Base-by-base conservation (phyloP, 768 basidiomycete species). In the Boletus vermiculosoides region DNA sequence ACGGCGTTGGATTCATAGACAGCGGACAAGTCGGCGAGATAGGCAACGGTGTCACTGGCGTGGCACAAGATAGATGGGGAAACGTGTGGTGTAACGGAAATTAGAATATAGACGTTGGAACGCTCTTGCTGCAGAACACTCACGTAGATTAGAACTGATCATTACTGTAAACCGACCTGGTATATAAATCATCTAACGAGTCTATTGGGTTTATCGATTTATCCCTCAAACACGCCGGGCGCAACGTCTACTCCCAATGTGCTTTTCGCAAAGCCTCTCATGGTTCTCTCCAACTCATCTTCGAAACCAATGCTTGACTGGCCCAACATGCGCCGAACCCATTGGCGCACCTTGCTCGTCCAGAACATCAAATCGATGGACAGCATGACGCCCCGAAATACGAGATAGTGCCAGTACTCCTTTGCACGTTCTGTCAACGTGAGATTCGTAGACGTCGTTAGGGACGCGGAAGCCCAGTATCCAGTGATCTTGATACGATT, bases 401-500 rank as follows among this genome's bases (percentile, higher is more conserved):
- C 61, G 40, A 86, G 60, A 61, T 91, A 77, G 50, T 82, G 76
- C 70, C 76, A 81, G 64, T 81, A 81, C 66, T 87, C 86, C 40
- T 68, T 69, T 2, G 82, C 37, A 5, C 82, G 78, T 44, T 76
- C 70, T 4, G 63, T 50, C 45, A 82, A 56, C 16, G 77, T 60
- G 33, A 84, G 76, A 56, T 78, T 63, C 16, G 76, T 62, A 30
- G 77, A 72, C n/a, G 74, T 73, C 11, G 78, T 73, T 6, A 89
- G 77, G 5, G 88, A 87, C 23, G 80, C 78, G 5, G 90, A 86
- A 28, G 92, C 94, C 83, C 85, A 92, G 68, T 82, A 83, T 0
- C 90, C 93, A 0, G 89, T 92, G 52, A 95, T 89, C 71, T 92
- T 94, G 74, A 97, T 87, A 20, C 93, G 83, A 66, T 95, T 94